Base-by-base conservation (phyloP, 257 asterid genomes). In the Solanum commersonii region DNA sequence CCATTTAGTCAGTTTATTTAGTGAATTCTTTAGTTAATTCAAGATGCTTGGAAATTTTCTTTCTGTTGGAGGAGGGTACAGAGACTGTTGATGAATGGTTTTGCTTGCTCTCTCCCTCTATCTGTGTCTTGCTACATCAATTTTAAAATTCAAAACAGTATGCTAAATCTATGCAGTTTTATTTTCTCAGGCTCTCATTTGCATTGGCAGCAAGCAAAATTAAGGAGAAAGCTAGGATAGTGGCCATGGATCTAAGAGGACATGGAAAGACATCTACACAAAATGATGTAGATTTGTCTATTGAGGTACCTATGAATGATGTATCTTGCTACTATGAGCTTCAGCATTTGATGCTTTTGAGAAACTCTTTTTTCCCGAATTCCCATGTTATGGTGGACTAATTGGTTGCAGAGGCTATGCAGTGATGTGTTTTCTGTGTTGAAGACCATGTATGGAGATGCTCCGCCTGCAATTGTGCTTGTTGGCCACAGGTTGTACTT, bases 161-260 rank as follows among this genome's bases (percentile, higher is more conserved):
- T 79, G 85, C 40, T 46, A 18, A 81, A 29, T 42, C 29, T 29
- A 49, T 81, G 68, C 6, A 52, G 42, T 81, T 81, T 29, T 81
- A 81, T 46, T 84, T 87, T 89, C 70, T 63, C 94, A 97, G 98
- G 95, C 98, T 97, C 49, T 97, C 99, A 74, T 97, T 94, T 86
- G 95, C 99, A 87, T 88, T 95, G 49, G 90, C 96, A 72, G 98
- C 98, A 59, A 90, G 92, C 82, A 95, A 88, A 92, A 92, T 97
- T 76, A 97, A 97, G 92, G 97, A 93, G 90, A 95, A 93, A 86
- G 95, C 93, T 90, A 93, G 94, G 84, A 91, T 95, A 44, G 94
- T 95, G 71, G 98, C 98, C 81, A 86, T 97, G 97, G 99, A 97
- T 93, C 88, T 97, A 88, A 94, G 99, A 91, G 99, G 98, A 88